Evolutionary conservation across 164 flowering plant species (phyloP).

Genomic region (Kalanchoe fedtschenkoi): DNA sequence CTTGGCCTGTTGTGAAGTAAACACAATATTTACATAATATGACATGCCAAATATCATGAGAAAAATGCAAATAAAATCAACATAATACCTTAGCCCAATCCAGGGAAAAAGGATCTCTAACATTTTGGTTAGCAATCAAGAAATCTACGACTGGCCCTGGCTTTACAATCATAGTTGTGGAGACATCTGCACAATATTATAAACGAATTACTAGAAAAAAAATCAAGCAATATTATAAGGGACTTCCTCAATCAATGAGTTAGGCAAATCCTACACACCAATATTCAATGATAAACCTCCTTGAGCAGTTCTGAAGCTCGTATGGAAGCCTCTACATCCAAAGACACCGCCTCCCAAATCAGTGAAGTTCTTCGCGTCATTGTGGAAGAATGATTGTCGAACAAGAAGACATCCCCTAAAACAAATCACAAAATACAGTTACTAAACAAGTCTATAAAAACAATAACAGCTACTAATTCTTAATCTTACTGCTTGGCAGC

Average conservation of each 20-base stretch:
- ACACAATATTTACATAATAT: not conserved
- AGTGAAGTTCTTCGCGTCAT: not conserved
- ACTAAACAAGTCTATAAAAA: not conserved
- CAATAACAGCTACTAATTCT: not conserved
- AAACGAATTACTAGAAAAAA: not conserved
- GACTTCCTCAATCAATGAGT: not conserved
- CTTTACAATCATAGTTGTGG: slow-evolving; percentile 79
- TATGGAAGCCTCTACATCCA: slow-evolving; percentile 17
- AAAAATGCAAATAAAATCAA: not conserved
- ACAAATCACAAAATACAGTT: not conserved
- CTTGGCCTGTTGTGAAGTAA: slow-evolving; percentile 41
- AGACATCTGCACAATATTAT: slow-evolving; percentile 47
- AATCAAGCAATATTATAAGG: not conserved
- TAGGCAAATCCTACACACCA: not conserved
- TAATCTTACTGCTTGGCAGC: slow-evolving; percentile 39
- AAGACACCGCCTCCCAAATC: slow-evolving; percentile 12
- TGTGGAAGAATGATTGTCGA: slow-evolving; percentile 5
- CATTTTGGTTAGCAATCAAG: slow-evolving; percentile 68
- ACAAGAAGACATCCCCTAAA: slow-evolving; percentile 5
- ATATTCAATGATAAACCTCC: slow-evolving; percentile 19
- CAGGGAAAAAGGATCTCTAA: slow-evolving; percentile 35
- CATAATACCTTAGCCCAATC: slow-evolving; percentile 73
- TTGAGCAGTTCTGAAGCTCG: slow-evolving; percentile 17
- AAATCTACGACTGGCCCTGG: slow-evolving; percentile 88
- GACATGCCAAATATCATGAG: not conserved